These are phyloP conservation scores for Imleria badia DNA, from an alignment of 768 basidiomycete species.

Conservation along the genomic window DNA sequence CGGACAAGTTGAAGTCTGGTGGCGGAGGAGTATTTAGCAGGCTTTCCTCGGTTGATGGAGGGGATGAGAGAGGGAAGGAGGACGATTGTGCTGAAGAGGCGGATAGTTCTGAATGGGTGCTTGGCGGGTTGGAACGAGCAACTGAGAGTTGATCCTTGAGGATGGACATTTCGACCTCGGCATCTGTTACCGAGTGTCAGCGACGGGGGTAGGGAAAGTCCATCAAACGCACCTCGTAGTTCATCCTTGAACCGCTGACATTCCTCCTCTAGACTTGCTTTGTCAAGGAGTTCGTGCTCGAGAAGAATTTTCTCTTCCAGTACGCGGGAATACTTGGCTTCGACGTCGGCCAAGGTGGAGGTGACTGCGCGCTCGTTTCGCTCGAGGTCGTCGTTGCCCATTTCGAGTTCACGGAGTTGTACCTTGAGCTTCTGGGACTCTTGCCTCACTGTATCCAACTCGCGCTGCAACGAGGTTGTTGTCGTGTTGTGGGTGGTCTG, in stretches of 20 bases:
- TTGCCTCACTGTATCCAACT: constrained; percentile 79
- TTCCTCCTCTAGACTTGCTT: constrained; percentile 88
- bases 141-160: constrained; percentile 70
- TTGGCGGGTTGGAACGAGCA: constrained; percentile 33
- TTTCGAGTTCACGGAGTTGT: constrained; percentile 84
- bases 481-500: constrained; percentile 92
- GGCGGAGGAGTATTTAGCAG: constrained; percentile 59
- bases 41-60: constrained; percentile 46
- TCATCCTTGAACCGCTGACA: constrained; percentile 91
- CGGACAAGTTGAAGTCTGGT: constrained; percentile 58
- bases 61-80: constrained; percentile 34
- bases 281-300: constrained; percentile 92
- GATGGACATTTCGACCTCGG: constrained; percentile 80
- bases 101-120: constrained; percentile 26
- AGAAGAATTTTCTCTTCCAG: constrained; percentile 97
- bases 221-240: constrained; percentile 72
- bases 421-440: constrained; percentile 70
- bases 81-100: constrained; percentile 32
- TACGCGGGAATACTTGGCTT: constrained; percentile 84
- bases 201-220: neutral
- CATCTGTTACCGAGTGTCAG: constrained; percentile 51
- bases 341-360: constrained; percentile 79
- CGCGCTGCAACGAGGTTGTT: constrained; percentile 86
- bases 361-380: constrained; percentile 88
- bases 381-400: constrained; percentile 98